Conservation (phyloP, 2,329 filamentous ascomycete species). For the Ascocoryne sarcoides region DNA sequence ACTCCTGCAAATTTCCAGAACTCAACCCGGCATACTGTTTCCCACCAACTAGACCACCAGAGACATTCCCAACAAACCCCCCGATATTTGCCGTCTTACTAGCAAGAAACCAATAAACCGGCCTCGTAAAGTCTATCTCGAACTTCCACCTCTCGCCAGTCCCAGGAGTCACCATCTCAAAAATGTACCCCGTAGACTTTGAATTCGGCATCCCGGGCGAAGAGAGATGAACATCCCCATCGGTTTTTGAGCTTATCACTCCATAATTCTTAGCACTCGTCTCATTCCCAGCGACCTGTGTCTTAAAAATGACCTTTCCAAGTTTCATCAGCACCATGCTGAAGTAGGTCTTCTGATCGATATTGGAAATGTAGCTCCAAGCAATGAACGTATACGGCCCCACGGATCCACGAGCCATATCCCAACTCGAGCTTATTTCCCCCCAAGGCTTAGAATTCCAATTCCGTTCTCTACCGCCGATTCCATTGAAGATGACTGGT, state of each 20-base stretch:
- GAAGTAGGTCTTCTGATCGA: background rate
- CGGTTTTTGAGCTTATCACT: background rate
- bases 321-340: background rate
- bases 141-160: background rate
- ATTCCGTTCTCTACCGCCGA: background rate
- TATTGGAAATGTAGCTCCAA: background rate
- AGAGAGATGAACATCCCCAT: background rate
- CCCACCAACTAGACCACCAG: background rate
- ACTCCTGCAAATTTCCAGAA: background rate
- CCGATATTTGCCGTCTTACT: background rate
- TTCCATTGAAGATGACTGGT: background rate
- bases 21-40: background rate
- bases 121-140: background rate
- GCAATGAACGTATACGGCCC: background rate
- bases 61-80: background rate
- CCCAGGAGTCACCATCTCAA: background rate
- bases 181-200: background rate
- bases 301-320: background rate
- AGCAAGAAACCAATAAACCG: background rate
- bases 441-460: background rate
- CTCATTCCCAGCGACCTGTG: background rate
- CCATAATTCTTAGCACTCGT: background rate
- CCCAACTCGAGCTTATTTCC: background rate
- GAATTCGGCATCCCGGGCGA: background rate
- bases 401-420: background rate